Conservation (phyloP, 495 filamentous ascomycete genomes). For the Aspergillus bridgeri region DNA sequence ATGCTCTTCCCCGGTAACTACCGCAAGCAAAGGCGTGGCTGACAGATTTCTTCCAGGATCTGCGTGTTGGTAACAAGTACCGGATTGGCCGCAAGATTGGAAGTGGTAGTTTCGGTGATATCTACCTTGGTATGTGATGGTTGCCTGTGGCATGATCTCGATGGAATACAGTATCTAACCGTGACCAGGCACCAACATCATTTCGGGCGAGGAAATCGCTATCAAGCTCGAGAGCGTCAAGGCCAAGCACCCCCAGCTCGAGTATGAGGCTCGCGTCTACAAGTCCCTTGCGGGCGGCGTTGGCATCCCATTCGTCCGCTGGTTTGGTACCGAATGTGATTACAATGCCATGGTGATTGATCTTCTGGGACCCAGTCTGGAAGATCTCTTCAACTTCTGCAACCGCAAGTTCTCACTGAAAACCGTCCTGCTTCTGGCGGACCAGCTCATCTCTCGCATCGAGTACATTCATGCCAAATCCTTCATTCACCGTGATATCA, state of each 20-base stretch:
- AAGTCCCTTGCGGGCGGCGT: slow-evolving; percentile 98
- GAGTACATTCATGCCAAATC: slow-evolving; percentile 99
- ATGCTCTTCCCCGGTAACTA: slow-evolving; percentile 11
- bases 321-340: slow-evolving; percentile 99
- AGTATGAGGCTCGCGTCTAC: slow-evolving; percentile 99
- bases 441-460: slow-evolving; percentile 98
- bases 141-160: neutral
- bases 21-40: neutral
- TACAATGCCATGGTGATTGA: slow-evolving; percentile 99
- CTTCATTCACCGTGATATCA: slow-evolving; percentile 99
- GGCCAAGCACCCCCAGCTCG: slow-evolving; percentile 98
- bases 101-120: slow-evolving; percentile 97
- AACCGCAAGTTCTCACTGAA: slow-evolving; percentile 99
- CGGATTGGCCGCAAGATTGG: slow-evolving; percentile 99
- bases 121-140: slow-evolving; percentile 76
- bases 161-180: neutral
- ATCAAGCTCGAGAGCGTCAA: slow-evolving; percentile 99
- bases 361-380: slow-evolving; percentile 92
- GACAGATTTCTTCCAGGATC: slow-evolving; percentile 62
- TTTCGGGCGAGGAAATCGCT: slow-evolving; percentile 98
- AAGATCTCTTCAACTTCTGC: slow-evolving; percentile 99
- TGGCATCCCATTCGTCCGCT: slow-evolving; percentile 98
- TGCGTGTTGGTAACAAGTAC: slow-evolving; percentile 99
- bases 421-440: slow-evolving; percentile 96
- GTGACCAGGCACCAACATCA: slow-evolving; percentile 88